Evolutionary conservation across 345 rosid genomes (phyloP), one percentile per base, ranked within the genome.

Genomic region (Eucalyptus cloeziana): DNA sequence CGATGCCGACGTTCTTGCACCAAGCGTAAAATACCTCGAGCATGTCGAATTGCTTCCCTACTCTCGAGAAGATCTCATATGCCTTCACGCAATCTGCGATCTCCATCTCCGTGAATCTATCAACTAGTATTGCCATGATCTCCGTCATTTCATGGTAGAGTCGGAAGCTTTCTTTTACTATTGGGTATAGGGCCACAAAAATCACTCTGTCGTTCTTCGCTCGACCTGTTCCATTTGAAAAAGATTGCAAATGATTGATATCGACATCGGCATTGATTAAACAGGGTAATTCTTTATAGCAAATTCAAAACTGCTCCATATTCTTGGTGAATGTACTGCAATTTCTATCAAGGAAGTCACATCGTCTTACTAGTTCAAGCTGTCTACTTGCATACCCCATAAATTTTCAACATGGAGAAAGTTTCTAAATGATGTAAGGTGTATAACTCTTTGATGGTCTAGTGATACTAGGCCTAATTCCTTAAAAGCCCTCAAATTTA

Each of bases 21-120:
- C 99, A 98, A 40, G 88, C 27, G 27, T 96, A 95, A 92, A 96
- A 94, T 15, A 45, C 54, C 33, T 95, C 97, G 3, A 98, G 98
- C 88, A 95, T 96, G 21, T 96, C 96, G 4, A 92, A 93, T 87
- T 96, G 98, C 92, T 96, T 97, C 7, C 93, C 90, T 43, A 92
- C 88, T 1, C 98, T 93, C 37, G 93, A 90, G 89, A 97, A 97
- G 88, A 94, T 93, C 76, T 97, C 97, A 10, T 94, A 94, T 49
- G 93, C 94, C 93, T 94, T 97, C 71, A 95, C 89, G 19, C 97
- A 94, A 22, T 95, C 95, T 15, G 93, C 86, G 54, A 95, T 89
- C 64, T 97, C 95, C 50, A 98, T 91, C 92, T 95, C 98, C 93
- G 93, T 91, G 91, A 97, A 96, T 27, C 97, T 95, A n/a, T 98